Percentiles rank a stretch among this genome's conserved stretches.
Evolutionary conservation across 2,329 filamentous ascomycete species (phyloP).

Genomic region (Trichoderma lentiforme): DNA sequence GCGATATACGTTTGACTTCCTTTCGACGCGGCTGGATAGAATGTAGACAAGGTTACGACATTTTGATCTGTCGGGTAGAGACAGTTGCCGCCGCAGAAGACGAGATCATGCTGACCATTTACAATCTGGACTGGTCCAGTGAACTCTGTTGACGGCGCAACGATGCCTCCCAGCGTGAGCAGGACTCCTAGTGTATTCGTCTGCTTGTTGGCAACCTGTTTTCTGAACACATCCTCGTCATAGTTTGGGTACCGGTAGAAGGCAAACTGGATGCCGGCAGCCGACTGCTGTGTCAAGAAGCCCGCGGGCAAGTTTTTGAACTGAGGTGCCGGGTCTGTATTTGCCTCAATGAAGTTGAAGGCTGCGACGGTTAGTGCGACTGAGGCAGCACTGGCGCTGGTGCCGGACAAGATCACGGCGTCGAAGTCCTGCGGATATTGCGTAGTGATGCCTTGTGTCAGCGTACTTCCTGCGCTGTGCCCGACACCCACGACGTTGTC

Average conservation of each 20-base stretch:
- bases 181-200: conserved; percentile 5
- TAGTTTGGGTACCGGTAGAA: conserved; percentile 6
- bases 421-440: neutral
- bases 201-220: neutral
- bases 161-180: conserved; percentile 1
- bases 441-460: conserved; percentile 4
- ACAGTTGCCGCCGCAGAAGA: conserved; percentile 7
- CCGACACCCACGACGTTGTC: neutral
- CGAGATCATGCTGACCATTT: neutral
- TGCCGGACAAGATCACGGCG: neutral
- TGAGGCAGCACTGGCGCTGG: conserved; percentile 1
- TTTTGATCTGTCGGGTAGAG: conserved; percentile 1
- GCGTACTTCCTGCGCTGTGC: neutral
- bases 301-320: neutral
- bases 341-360: conserved; percentile 3
- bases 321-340: neutral
- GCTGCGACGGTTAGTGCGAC: neutral
- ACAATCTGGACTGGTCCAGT: neutral
- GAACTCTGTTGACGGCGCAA: conserved; percentile 2
- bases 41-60: neutral
- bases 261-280: conserved; percentile 1
- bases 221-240: neutral
- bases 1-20: conserved; percentile 4
- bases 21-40: neutral
- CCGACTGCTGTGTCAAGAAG: conserved; percentile 3